A percentile compares a stretch with the other conserved stretches of the same genome.
Evolutionary conservation across 176 grass and related monocot genomes (phyloP).

Genomic region (Aechmea fasciata): DNA sequence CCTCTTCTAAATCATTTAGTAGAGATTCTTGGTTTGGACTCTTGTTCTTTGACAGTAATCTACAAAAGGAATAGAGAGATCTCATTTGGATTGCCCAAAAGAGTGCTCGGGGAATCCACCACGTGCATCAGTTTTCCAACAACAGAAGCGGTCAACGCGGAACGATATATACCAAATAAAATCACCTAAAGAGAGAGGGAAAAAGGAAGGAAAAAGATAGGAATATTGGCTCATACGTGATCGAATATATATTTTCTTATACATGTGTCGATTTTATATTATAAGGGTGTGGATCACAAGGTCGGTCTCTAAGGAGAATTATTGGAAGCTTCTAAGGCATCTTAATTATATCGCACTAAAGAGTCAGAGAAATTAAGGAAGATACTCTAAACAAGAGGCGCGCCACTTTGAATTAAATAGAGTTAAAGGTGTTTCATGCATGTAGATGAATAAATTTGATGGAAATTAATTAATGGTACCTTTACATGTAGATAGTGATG

Average conservation of each 20-base stretch:
- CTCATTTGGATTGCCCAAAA: background rate
- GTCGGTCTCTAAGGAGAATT: background rate
- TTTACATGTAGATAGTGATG: slow-evolving; percentile 7
- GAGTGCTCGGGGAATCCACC: background rate
- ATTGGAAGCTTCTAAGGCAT: background rate
- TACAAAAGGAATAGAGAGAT: background rate
- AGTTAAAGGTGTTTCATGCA: background rate
- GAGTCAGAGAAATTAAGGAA: background rate
- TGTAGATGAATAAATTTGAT: background rate
- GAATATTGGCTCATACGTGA: background rate
- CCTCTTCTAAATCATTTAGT: too few species aligned
- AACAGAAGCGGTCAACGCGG: background rate
- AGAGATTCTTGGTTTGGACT: too few species aligned
- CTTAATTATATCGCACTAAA: background rate
- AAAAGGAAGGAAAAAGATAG: background rate
- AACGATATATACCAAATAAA: background rate
- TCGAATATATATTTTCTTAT: background rate
- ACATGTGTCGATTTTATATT: background rate
- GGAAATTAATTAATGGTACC: background rate
- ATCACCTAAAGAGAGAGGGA: background rate
- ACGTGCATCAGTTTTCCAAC: background rate
- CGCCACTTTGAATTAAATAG: slow-evolving; percentile 14
- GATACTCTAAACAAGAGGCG: background rate
- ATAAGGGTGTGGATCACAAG: slow-evolving; percentile 9
- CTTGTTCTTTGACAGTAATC: background rate